Evolutionary conservation across 371 early-diverging fungal species (phyloP).

Genomic region (Umbelopsis sp.): DNA sequence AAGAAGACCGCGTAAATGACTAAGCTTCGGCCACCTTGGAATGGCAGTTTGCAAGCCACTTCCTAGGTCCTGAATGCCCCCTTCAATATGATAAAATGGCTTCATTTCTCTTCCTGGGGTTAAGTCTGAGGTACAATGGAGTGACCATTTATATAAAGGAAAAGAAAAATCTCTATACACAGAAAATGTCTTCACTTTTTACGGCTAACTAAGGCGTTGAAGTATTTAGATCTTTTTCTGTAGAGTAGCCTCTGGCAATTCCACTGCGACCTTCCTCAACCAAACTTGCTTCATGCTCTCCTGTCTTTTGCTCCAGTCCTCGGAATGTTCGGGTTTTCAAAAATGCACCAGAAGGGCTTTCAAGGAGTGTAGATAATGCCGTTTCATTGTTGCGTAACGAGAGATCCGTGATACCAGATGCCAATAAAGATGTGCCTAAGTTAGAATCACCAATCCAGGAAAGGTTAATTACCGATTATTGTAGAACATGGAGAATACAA

Average conservation of each 20-base stretch:
- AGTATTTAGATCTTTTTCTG: conserved; percentile 38
- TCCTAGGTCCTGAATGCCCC: neutral
- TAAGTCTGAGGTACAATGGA: neutral
- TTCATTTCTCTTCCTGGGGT: neutral
- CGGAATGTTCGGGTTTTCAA: conserved; percentile 74
- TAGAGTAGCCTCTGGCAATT: conserved; percentile 82
- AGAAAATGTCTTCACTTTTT: no score
- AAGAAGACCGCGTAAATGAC: neutral
- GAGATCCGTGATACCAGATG: conserved; percentile 49
- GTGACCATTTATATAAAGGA: neutral
- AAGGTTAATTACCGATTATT: neutral
- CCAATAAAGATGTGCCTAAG: conserved; percentile 20
- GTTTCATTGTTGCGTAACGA: conserved; percentile 62
- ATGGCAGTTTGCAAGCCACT: neutral
- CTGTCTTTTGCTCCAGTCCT: conserved; percentile 78
- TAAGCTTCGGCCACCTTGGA: neutral
- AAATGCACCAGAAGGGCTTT: conserved; percentile 82
- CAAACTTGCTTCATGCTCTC: conserved; percentile 64
- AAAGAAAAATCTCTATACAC: no score
- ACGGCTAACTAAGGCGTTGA: neutral
- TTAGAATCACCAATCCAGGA: neutral
- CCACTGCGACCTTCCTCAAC: conserved; percentile 85
- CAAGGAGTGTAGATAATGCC: conserved; percentile 66
- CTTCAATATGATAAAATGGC: neutral
- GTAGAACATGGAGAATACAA: neutral